Evolutionary conservation across 164 flowering plant species (phyloP).

Genomic region (Litsea cubeba): DNA sequence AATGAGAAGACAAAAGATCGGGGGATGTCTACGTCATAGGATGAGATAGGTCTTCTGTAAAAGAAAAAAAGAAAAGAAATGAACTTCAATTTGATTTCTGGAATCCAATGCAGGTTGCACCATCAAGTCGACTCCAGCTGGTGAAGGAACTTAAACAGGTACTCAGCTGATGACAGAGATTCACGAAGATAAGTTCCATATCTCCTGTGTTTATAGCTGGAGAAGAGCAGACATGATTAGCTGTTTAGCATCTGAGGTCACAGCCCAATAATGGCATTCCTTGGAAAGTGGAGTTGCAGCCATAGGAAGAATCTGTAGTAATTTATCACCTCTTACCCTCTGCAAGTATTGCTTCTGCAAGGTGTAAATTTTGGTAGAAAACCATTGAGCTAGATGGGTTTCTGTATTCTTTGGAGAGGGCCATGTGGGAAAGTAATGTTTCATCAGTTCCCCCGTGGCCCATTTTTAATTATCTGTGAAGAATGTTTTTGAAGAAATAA

Average conservation of each 20-base stretch:
- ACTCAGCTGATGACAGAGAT: slow-evolving; percentile 10
- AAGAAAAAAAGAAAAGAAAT: no score
- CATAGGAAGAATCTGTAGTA: neutral
- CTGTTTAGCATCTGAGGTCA: neutral
- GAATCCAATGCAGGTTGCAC: slow-evolving; percentile 29
- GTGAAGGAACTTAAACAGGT: slow-evolving; percentile 24
- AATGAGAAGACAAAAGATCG: no score
- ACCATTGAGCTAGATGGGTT: neutral
- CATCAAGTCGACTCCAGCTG: slow-evolving; percentile 20
- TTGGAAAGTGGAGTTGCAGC: neutral
- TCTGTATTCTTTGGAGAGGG: neutral
- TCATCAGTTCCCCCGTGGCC: neutral
- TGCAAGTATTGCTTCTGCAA: slow-evolving; percentile 3
- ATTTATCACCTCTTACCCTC: neutral
- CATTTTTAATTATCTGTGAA: neutral
- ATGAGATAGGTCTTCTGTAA: no score
- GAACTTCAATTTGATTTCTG: neutral
- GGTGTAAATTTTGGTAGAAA: slow-evolving; percentile 16
- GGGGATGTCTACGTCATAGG: no score
- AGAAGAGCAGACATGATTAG: neutral
- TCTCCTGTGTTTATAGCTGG: neutral
- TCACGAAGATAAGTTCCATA: no score
- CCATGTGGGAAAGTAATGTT: neutral
- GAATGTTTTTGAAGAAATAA: neutral
- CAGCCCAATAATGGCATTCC: neutral